These are phyloP conservation scores for Sordariomycetes sp. DNA, from an alignment of 2,329 filamentous ascomycete species.

Conservation along the genomic window DNA sequence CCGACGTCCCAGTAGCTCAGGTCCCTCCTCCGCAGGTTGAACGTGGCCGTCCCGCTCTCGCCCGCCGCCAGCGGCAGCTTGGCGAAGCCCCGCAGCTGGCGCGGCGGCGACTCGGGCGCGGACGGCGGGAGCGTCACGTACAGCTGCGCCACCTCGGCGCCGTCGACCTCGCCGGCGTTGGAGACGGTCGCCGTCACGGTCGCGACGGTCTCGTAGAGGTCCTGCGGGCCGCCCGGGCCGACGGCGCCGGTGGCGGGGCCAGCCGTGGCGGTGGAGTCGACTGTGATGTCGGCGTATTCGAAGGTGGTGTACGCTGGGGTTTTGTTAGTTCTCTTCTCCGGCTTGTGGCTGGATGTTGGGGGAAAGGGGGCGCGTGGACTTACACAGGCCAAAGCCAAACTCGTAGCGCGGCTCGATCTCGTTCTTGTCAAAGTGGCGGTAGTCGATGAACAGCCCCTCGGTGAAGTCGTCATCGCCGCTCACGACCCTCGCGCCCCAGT, in stretches of 20 bases:
- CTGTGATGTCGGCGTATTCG: conserved; percentile 39
- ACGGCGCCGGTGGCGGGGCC: conserved; percentile 55
- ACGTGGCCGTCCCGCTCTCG: conserved; percentile 42
- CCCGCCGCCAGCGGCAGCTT: conserved; percentile 55
- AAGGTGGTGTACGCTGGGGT: conserved; percentile 59
- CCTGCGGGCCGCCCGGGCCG: conserved; percentile 40
- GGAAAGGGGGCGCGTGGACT: conserved; percentile 16
- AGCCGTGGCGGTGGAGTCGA: conserved; percentile 17
- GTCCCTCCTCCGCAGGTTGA: conserved; percentile 50
- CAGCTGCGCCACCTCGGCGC: conserved; percentile 41
- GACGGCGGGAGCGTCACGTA: conserved; percentile 37
- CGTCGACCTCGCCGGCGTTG: conserved; percentile 39
- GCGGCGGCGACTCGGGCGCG: conserved; percentile 46
- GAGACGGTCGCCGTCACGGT: conserved; percentile 32
- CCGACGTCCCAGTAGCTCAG: conserved; percentile 64
- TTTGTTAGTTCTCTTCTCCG: not conserved
- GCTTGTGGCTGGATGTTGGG: conserved; percentile 36
- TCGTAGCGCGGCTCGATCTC: conserved; percentile 57
- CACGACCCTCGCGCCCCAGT: conserved; percentile 29
- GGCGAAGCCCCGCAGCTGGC: conserved; percentile 54
- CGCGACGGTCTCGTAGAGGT: conserved; percentile 39
- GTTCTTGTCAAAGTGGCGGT: conserved; percentile 69
- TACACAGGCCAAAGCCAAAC: conserved; percentile 71
- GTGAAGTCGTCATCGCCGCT: conserved; percentile 49
- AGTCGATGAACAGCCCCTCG: conserved; percentile 73